Conservation (phyloP, 1,139 yeast species). For the Ogataea hybrid region DNA sequence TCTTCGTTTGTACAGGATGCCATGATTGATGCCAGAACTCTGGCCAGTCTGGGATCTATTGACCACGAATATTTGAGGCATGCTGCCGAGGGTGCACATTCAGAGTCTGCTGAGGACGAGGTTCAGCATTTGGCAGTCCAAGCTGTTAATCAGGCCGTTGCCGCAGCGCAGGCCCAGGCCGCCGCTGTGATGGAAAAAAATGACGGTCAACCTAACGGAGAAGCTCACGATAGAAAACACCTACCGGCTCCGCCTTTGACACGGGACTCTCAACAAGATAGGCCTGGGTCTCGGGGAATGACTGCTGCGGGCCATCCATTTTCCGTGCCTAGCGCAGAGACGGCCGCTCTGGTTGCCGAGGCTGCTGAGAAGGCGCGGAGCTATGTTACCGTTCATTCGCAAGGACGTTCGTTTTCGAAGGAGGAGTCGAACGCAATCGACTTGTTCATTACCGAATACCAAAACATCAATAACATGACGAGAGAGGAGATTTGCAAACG, state of each 20-base stretch:
- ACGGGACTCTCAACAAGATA: slow-evolving; percentile 7
- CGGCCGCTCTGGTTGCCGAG: slow-evolving; percentile 33
- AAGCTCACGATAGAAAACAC: slow-evolving; percentile 12
- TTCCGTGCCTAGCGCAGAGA: slow-evolving; percentile 15
- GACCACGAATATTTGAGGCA: slow-evolving; percentile 41
- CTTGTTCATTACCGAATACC: slow-evolving; percentile 66
- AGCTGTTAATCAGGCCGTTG: slow-evolving; percentile 29
- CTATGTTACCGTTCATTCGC: slow-evolving; percentile 27
- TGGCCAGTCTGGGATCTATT: slow-evolving; percentile 45
- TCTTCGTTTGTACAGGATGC: slow-evolving; percentile 60
- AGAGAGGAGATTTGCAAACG: slow-evolving; percentile 73
- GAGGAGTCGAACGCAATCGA: slow-evolving; percentile 73
- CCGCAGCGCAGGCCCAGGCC: slow-evolving; percentile 28
- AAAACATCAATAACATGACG: slow-evolving; percentile 56
- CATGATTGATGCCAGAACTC: slow-evolving; percentile 60
- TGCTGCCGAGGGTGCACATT: slow-evolving; percentile 27
- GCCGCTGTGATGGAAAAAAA: slow-evolving; percentile 16
- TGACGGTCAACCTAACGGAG: slow-evolving; percentile 11
- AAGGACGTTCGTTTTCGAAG: slow-evolving; percentile 51
- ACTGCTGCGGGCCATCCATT: slow-evolving; percentile 8
- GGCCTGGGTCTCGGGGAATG: slow-evolving; percentile 3
- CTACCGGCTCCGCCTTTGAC: slow-evolving; percentile 13
- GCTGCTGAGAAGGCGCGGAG: slow-evolving; percentile 35
- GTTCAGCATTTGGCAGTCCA: slow-evolving; percentile 32
- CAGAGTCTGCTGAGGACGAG: slow-evolving; percentile 25